phyloP scores from a whole-genome alignment of 2,329 filamentous ascomycete species.

The Colletotrichum tofieldiae region DNA sequence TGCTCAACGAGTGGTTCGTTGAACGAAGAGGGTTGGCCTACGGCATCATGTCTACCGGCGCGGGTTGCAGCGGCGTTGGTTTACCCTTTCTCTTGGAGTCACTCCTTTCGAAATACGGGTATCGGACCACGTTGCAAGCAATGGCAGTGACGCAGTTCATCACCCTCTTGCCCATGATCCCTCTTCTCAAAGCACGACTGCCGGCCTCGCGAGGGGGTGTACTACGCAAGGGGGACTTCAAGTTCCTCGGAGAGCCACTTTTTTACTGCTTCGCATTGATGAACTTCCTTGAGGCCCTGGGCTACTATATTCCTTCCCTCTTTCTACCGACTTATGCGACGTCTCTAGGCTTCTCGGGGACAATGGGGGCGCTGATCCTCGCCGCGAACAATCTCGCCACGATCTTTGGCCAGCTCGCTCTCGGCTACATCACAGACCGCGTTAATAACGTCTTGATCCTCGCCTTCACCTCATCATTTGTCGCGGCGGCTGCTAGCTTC shows the following conservation, averaged over 20 bases:
- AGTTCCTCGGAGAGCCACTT: constrained; percentile 45
- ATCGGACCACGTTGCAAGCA: constrained; percentile 57
- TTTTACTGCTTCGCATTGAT: constrained; percentile 59
- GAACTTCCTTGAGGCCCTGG: constrained; percentile 67
- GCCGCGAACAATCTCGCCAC: constrained; percentile 64
- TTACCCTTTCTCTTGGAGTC: constrained; percentile 61
- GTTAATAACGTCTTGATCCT: constrained; percentile 62
- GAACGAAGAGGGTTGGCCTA: constrained; percentile 62
- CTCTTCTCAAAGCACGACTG: constrained; percentile 58
- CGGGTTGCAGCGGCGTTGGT: constrained; percentile 64
- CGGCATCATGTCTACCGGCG: constrained; percentile 65
- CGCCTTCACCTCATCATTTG: constrained; percentile 57
- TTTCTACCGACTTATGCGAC: constrained; percentile 68
- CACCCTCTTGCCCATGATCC: constrained; percentile 57
- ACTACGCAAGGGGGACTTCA: constrained; percentile 46
- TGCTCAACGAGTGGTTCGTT: constrained; percentile 64
- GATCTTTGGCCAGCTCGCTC: constrained; percentile 61
- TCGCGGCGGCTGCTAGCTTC: constrained; percentile 64
- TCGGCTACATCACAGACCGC: constrained; percentile 63
- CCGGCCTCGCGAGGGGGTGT: constrained; percentile 53
- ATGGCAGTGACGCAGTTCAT: constrained; percentile 57
- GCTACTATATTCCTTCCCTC: constrained; percentile 70
- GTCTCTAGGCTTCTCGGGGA: constrained; percentile 55
- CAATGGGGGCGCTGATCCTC: constrained; percentile 62
- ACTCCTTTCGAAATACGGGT: constrained; percentile 59